phyloP scores from a whole-genome alignment of 176 grass and related monocot species.

The Oryza meridionalis region DNA sequence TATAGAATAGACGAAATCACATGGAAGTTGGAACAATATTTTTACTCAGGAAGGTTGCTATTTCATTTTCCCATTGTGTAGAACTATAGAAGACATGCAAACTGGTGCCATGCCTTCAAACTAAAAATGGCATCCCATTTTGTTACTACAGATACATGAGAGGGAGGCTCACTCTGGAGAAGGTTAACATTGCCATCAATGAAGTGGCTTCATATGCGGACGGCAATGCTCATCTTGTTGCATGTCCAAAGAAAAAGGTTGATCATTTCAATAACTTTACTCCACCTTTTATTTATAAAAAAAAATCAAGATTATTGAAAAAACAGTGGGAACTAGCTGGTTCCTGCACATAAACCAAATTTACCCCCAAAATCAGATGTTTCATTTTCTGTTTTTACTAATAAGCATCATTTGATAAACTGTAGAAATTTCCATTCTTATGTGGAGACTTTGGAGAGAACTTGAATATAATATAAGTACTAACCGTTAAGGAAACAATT shows the following conservation, averaged over 20 bases:
- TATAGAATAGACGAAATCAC: not conserved
- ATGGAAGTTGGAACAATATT: not conserved
- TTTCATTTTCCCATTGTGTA: not conserved
- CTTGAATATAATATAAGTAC: not conserved
- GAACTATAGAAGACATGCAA: not conserved
- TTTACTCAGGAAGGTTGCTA: not conserved
- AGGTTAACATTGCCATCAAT: constrained; percentile 94
- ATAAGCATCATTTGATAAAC: not conserved
- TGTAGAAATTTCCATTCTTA: not conserved
- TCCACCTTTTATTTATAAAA: constrained; percentile 14
- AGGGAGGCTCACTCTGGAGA: constrained; percentile 86
- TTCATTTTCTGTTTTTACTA: not conserved
- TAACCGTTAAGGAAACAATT: not conserved
- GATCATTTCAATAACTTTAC: constrained; percentile 8
- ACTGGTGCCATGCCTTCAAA: not conserved
- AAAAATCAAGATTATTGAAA: not conserved
- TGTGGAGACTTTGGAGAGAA: not conserved
- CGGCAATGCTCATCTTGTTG: constrained; percentile 78
- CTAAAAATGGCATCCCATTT: constrained; percentile 16
- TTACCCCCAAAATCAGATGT: not conserved
- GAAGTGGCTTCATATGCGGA: constrained; percentile 86
- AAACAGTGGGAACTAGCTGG: not conserved
- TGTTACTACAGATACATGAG: constrained; percentile 77
- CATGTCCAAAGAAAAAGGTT: constrained; percentile 86
- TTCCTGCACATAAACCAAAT: not conserved